phyloP scores from a whole-genome alignment of 164 flowering plant genomes.

The Annona squamosa region DNA sequence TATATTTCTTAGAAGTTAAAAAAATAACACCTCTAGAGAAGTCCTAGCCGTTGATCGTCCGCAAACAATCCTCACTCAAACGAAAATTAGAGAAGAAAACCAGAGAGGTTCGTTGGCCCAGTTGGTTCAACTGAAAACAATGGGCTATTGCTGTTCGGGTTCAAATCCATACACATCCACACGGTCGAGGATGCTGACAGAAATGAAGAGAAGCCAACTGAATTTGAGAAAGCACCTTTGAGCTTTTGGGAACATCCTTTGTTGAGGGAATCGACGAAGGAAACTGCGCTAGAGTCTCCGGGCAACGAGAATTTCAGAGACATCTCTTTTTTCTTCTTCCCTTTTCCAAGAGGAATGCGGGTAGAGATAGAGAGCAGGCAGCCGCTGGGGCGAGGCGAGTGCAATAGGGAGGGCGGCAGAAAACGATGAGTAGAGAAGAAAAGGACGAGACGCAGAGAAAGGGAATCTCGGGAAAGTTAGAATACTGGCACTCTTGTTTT shows the following conservation, averaged over 20 bases:
- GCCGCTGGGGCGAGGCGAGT: not conserved
- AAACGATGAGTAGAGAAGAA: not conserved
- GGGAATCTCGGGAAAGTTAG: not conserved
- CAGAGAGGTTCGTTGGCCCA: no score
- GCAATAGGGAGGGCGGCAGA: not conserved
- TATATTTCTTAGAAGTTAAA: no score
- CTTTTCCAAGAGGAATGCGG: not conserved
- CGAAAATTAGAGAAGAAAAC: no score
- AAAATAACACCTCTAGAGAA: no score
- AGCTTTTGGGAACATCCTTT: constrained; percentile 35
- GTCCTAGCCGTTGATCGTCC: no score
- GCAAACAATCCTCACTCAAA: no score
- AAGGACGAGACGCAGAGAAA: not conserved
- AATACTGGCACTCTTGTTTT: not conserved
- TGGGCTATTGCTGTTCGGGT: no score
- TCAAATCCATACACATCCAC: not conserved
- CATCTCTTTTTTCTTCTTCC: constrained; percentile 25
- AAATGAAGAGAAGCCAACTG: not conserved
- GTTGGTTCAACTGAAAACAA: no score
- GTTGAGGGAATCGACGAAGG: constrained; percentile 44
- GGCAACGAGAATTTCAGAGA: constrained; percentile 53
- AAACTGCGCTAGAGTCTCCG: constrained; percentile 41
- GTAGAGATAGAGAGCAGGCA: not conserved
- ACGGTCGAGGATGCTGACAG: not conserved
- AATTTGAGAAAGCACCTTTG: constrained; percentile 35